These are phyloP conservation scores for Carex myosuroides DNA, from an alignment of 176 grass and related monocot genomes.

Conservation along the genomic window DNA sequence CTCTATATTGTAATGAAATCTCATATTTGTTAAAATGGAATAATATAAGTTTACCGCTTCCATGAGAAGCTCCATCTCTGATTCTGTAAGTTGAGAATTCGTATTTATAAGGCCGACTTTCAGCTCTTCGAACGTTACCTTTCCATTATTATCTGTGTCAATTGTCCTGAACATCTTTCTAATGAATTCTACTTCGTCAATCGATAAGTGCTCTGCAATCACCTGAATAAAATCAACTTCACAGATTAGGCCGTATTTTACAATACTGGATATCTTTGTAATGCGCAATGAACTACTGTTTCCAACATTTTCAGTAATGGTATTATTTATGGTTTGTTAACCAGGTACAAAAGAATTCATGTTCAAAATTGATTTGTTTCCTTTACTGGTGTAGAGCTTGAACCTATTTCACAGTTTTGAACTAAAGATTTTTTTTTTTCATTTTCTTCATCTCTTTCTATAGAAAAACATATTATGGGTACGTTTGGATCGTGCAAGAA, in stretches of 20 bases:
- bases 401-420: too few species aligned
- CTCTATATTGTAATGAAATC: background rate
- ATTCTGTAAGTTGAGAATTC: constrained; percentile 70
- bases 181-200: constrained; percentile 91
- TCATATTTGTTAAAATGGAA: background rate
- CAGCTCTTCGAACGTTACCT: constrained; percentile 71
- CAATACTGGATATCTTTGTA: background rate
- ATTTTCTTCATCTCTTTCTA: too few species aligned
- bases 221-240: constrained; percentile 27
- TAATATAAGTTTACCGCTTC: constrained; percentile 55
- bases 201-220: constrained; percentile 79
- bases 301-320: background rate
- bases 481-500: too few species aligned
- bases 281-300: background rate
- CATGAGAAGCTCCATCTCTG: constrained; percentile 96
- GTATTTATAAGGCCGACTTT: constrained; percentile 75
- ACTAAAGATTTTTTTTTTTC: too few species aligned
- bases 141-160: constrained; percentile 68
- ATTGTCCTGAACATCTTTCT: constrained; percentile 84
- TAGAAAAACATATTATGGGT: too few species aligned
- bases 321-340: too few species aligned
- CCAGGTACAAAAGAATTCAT: too few species aligned
- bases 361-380: too few species aligned
- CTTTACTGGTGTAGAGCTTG: too few species aligned
- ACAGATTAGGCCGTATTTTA: background rate